Evolutionary conservation across 108 stramenopile genomes (phyloP).

Genomic region (Nitzschia inconspicua): DNA sequence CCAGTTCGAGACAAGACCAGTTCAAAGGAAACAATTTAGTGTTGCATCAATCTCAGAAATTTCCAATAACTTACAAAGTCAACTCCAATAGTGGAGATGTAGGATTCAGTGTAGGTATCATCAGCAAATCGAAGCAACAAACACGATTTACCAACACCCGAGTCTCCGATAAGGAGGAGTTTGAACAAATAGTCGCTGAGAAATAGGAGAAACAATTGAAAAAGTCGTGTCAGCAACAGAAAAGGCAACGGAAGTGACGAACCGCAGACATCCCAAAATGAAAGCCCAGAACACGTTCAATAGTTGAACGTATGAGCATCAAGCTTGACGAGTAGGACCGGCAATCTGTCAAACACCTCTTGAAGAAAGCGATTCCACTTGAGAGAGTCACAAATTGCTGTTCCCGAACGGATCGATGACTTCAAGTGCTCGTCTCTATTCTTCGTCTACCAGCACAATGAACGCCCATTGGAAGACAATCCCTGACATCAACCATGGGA

Average conservation of each 20-base stretch:
- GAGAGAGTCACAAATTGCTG: neutral
- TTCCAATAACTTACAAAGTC: constrained; percentile 90
- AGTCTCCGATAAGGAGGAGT: constrained; percentile 98
- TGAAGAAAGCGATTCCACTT: neutral
- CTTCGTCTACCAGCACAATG: no score
- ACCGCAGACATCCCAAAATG: neutral
- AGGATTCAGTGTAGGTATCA: constrained; percentile 98
- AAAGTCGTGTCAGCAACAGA: neutral
- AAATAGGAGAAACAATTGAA: neutral
- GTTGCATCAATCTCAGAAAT: no score
- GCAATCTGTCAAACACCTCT: neutral
- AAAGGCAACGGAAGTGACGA: neutral
- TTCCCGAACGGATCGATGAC: no score
- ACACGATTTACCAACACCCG: constrained; percentile 98
- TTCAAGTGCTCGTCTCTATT: no score
- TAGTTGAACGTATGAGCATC: neutral
- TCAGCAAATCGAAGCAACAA: constrained; percentile 97
- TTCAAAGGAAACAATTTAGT: no score
- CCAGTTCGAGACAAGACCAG: neutral
- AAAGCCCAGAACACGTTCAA: neutral
- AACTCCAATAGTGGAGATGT: constrained; percentile 99
- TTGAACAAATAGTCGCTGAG: constrained; percentile 91
- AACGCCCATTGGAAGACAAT: no score
- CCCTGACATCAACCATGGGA: no score
- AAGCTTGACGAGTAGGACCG: neutral